A percentile compares a stretch with the other conserved stretches of the same genome.
Evolutionary conservation across 2,329 filamentous ascomycete species (phyloP).

Genomic region (Epichloe sp.): DNA sequence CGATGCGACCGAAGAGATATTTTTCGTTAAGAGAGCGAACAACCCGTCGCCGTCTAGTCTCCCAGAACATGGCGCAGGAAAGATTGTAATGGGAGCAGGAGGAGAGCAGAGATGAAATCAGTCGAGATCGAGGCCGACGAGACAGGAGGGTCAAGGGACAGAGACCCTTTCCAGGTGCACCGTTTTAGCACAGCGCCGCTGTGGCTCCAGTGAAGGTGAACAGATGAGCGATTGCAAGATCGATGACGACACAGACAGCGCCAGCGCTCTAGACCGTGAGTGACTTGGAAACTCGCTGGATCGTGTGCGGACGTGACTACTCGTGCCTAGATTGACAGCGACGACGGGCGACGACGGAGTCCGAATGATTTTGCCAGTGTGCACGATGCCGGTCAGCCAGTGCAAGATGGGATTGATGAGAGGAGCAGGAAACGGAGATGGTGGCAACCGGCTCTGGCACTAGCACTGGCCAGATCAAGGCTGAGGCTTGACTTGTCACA

Average conservation of each 20-base stretch:
- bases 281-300: not conserved
- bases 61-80: conserved; percentile 37
- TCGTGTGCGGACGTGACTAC: not conserved
- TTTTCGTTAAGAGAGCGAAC: conserved; percentile 48
- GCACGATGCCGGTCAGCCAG: not conserved
- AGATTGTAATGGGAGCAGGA: not conserved
- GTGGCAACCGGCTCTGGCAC: not conserved
- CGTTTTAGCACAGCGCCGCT: not conserved
- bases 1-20: conserved; percentile 61
- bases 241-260: conserved; percentile 2
- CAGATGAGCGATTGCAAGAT: not conserved
- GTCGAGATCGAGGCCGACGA: not conserved
- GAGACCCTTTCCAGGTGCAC: not conserved
- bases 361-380: not conserved
- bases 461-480: too few relatives aligned
- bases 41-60: conserved; percentile 46
- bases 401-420: not conserved
- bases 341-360: not conserved
- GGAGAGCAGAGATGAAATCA: not conserved
- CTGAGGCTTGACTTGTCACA: too few relatives aligned
- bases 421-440: not conserved
- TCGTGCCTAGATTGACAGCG: not conserved
- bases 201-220: not conserved
- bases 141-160: too few relatives aligned
- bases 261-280: not conserved